phyloP scores from a whole-genome alignment of 352 stramenopile species.

The Pythium plurisporium region DNA sequence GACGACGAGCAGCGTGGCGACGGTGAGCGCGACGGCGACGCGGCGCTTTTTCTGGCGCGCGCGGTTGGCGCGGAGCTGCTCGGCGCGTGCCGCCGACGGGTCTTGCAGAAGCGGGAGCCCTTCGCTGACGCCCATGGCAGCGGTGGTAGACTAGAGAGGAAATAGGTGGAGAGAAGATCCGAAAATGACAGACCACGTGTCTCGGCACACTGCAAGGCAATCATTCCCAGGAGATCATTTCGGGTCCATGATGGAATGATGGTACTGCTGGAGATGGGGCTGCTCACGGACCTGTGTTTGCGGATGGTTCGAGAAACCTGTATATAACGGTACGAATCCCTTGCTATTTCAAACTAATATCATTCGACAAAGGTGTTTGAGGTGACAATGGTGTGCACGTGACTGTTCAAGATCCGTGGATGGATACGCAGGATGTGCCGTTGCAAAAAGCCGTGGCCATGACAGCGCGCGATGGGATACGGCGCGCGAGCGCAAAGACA shows the following conservation, averaged over 20 bases:
- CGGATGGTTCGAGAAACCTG: no score
- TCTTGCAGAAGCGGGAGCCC: slow-evolving; percentile 7
- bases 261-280: no score
- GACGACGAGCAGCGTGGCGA: slow-evolving; percentile 28
- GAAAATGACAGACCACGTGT: no score
- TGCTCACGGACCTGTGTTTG: no score
- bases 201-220: no score
- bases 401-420: slow-evolving; percentile 3
- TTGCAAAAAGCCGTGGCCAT: no score
- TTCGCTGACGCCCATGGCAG: slow-evolving; percentile 11
- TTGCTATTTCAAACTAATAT: not conserved
- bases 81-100: not conserved
- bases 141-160: no score
- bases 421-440: not conserved
- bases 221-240: no score
- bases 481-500: not conserved
- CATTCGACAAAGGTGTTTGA: not conserved
- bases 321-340: not conserved
- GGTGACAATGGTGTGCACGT: not conserved
- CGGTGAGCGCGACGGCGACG: slow-evolving; percentile 28
- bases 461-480: not conserved
- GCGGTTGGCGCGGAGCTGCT: slow-evolving; percentile 2
- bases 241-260: no score
- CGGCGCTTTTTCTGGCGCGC: not conserved
- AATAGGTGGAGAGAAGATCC: no score